phyloP scores from a whole-genome alignment of 495 filamentous ascomycete genomes.

The Aspergillus nidulans region DNA sequence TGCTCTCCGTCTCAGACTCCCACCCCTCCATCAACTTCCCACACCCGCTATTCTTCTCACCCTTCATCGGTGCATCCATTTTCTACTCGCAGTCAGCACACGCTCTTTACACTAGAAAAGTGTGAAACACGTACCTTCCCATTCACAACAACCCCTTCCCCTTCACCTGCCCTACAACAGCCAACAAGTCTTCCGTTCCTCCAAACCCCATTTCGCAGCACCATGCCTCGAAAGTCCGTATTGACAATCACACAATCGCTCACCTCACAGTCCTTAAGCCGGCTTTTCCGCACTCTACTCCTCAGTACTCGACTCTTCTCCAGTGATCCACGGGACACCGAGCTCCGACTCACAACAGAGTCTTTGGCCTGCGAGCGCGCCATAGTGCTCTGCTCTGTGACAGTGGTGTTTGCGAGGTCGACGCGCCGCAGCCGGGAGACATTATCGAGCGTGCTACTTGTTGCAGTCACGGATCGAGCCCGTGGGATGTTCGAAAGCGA shows the following conservation, averaged over 20 bases:
- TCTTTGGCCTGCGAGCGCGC: constrained; percentile 12
- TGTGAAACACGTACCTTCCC: constrained; percentile 8
- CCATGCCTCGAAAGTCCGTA: constrained; percentile 27
- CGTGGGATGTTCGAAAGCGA: constrained; percentile 15
- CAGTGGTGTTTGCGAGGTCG: constrained; percentile 18
- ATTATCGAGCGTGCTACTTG: constrained; percentile 14
- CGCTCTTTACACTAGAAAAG: not conserved
- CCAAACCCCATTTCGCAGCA: constrained; percentile 35
- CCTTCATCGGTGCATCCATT: not conserved
- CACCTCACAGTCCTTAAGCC: constrained; percentile 28
- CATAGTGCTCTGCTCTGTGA: constrained; percentile 15
- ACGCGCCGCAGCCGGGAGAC: constrained; percentile 17
- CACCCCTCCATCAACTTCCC: constrained; percentile 3
- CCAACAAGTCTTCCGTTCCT: constrained; percentile 30
- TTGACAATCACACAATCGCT: constrained; percentile 25
- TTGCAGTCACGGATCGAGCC: constrained; percentile 8
- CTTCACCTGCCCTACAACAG: not conserved
- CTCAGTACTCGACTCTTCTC: constrained; percentile 6
- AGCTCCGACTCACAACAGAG: constrained; percentile 22
- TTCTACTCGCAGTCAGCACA: not conserved
- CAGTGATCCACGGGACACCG: constrained; percentile 13
- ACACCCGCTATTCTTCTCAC: not conserved
- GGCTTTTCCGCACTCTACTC: constrained; percentile 16
- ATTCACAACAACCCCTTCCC: not conserved
- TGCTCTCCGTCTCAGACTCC: constrained; percentile 8